Evolutionary conservation across 1,284 basidiomycete genomes (phyloP), one percentile per base, ranked within the genome.

Genomic region (Ceratobasidium sp.): DNA sequence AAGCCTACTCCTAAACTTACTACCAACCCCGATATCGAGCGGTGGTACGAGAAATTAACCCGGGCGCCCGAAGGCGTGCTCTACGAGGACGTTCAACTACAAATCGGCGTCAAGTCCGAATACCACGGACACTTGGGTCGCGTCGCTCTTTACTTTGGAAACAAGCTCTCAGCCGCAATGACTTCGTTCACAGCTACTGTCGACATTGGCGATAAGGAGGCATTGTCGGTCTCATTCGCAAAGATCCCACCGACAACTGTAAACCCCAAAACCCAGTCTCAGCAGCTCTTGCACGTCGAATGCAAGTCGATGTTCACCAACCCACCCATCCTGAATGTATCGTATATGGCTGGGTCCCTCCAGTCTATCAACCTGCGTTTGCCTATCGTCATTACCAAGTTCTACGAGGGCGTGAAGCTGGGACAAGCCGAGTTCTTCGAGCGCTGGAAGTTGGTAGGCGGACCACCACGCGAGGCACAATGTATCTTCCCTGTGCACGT

Each of bases 361-460:
- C 95, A 95, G 80, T 90, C 92, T 21, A 83, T 98, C 69, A 89
- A 91, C 0, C 82, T 99, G 69, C 88, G 90, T 60, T 83, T 99
- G 49, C 96, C 97, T 3, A 87, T 98, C 75, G 87, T 94, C 64
- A 79, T 97, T 75, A 91, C 90, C 54, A 95, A 96, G 81, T 99
- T 99, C 81, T 85, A 98, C 75, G 96, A 98, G 79, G 92, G 92
- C 44, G 95, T 98, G 71, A 90, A 89, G 77, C 86, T 99, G 44
- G 88, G 87, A 16, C 84, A 87, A 73, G 83, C 86, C 0, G 92
- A 96, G 76, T 99, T 99, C 85, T 99, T 99, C 81, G 96, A 98
- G 81, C 86, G 97, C 69, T 99, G 97, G 97, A 95, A 95, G 81
- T 83, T 98, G 77, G 98, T 99, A 73, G 96, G 96, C 21, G 95